phyloP scores from a whole-genome alignment of 371 early-diverging fungal genomes.

The Smittium mucronatum region DNA sequence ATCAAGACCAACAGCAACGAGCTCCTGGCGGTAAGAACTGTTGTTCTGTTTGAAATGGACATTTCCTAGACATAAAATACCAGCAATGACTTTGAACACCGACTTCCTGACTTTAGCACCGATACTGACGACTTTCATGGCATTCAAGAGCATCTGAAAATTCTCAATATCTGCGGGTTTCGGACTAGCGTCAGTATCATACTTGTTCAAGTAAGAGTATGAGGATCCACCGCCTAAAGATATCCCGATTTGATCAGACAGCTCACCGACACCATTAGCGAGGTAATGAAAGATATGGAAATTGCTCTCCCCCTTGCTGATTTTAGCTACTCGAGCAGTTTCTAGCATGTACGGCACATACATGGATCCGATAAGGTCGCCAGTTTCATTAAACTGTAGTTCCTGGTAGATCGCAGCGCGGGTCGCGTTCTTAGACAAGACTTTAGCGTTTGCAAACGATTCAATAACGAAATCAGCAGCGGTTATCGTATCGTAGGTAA shows the following conservation, averaged over 20 bases:
- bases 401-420: slow-evolving; percentile 77
- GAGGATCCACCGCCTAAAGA: slow-evolving; percentile 14
- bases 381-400: slow-evolving; percentile 72
- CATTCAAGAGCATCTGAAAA: slow-evolving; percentile 51
- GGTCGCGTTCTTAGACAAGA: slow-evolving; percentile 57
- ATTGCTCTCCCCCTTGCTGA: slow-evolving; percentile 55
- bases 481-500: slow-evolving; percentile 55
- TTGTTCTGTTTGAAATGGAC: slow-evolving; percentile 63
- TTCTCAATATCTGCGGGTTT: slow-evolving; percentile 36
- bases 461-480: slow-evolving; percentile 61
- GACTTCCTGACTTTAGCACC: slow-evolving; percentile 62
- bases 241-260: slow-evolving; percentile 37
- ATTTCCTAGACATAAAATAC: slow-evolving; percentile 84
- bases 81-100: slow-evolving; percentile 73
- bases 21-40: slow-evolving; percentile 14
- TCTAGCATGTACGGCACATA: slow-evolving; percentile 81
- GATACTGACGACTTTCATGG: slow-evolving; percentile 71
- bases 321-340: slow-evolving; percentile 50
- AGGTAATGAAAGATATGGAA: slow-evolving; percentile 89
- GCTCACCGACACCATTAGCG: slow-evolving; percentile 48
- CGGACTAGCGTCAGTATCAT: slow-evolving; percentile 36
- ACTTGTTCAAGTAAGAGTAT: slow-evolving; percentile 30
- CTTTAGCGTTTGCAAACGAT: slow-evolving; percentile 70
- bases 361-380: slow-evolving; percentile 74
- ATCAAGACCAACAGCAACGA: slow-evolving; percentile 48